Percentiles rank a stretch among this genome's conserved stretches.
Conservation (phyloP, 805 yeast species). For the Candida coquimbonensis region DNA sequence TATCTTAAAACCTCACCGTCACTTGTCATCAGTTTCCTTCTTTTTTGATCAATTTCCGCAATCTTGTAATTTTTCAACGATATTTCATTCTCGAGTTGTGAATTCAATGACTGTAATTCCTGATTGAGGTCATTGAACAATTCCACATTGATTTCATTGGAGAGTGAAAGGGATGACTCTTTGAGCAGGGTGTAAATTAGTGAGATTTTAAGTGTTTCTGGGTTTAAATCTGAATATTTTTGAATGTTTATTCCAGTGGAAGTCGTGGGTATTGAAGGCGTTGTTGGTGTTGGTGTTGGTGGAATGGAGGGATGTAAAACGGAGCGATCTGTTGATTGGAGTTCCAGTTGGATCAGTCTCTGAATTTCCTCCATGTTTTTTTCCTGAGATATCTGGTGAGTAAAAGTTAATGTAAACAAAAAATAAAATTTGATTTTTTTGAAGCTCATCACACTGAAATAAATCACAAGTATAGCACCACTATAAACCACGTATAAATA, state of each 20-base stretch:
- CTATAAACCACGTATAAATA: too few relatives aligned
- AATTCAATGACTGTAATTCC: neutral
- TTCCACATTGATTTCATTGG: slow-evolving; percentile 1
- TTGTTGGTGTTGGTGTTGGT: neutral
- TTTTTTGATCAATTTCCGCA: slow-evolving; percentile 1
- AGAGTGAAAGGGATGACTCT: neutral
- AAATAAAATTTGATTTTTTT: too few relatives aligned
- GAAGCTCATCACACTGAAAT: too few relatives aligned
- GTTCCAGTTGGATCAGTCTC: slow-evolving; percentile 1
- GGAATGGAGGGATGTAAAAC: slow-evolving; percentile 1
- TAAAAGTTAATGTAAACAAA: neutral
- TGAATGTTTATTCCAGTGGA: slow-evolving; percentile 5
- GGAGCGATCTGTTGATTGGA: neutral
- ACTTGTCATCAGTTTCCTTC: slow-evolving; percentile 1
- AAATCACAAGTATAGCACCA: too few relatives aligned
- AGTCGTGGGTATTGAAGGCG: neutral
- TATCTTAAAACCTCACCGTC: neutral
- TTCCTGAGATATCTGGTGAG: too few relatives aligned
- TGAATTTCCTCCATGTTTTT: neutral
- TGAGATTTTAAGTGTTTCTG: neutral
- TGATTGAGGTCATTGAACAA: neutral
- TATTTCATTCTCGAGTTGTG: neutral
- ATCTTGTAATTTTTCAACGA: neutral
- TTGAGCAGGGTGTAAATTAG: slow-evolving; percentile 1
- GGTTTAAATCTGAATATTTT: slow-evolving; percentile 1